Evolutionary conservation across 2,329 filamentous ascomycete genomes (phyloP).

Genomic region (Nemania serpens): DNA sequence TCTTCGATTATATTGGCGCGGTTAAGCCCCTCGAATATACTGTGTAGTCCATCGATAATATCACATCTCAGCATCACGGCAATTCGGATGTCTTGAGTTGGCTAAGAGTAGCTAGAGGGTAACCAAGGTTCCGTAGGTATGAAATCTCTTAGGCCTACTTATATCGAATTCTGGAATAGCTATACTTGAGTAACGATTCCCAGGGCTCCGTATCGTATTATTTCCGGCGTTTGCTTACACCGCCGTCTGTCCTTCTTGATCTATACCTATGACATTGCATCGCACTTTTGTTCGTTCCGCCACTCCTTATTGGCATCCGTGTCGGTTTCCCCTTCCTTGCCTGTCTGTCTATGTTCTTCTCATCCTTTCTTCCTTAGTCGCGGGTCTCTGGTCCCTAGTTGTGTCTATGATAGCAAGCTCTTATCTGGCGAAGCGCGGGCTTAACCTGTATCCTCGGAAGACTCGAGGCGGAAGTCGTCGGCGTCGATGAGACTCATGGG

Average conservation of each 20-base stretch:
- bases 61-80: too few relatives aligned
- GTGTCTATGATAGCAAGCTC: background rate
- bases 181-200: background rate
- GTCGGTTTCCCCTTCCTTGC: background rate
- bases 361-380: background rate
- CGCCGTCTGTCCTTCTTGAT: background rate
- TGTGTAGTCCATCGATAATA: too few relatives aligned
- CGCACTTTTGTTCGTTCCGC: background rate
- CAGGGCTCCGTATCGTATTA: background rate
- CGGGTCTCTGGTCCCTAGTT: background rate
- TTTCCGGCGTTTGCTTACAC: too few relatives aligned
- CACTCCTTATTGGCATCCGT: background rate
- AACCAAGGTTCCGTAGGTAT: background rate
- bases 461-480: constrained; percentile 20
- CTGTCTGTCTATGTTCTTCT: too few relatives aligned
- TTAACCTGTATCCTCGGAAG: too few relatives aligned
- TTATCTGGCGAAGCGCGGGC: too few relatives aligned
- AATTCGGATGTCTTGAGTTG: too few relatives aligned
- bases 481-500: constrained; percentile 23
- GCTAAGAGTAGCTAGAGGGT: background rate
- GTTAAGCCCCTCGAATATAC: too few relatives aligned
- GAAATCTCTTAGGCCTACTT: background rate
- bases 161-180: background rate
- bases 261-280: background rate
- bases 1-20: too few relatives aligned